Percentiles rank a stretch among this genome's conserved stretches.
These are phyloP conservation scores for Metarhizium guizhouense DNA, from an alignment of 2,329 filamentous ascomycete species.

Conservation along the genomic window DNA sequence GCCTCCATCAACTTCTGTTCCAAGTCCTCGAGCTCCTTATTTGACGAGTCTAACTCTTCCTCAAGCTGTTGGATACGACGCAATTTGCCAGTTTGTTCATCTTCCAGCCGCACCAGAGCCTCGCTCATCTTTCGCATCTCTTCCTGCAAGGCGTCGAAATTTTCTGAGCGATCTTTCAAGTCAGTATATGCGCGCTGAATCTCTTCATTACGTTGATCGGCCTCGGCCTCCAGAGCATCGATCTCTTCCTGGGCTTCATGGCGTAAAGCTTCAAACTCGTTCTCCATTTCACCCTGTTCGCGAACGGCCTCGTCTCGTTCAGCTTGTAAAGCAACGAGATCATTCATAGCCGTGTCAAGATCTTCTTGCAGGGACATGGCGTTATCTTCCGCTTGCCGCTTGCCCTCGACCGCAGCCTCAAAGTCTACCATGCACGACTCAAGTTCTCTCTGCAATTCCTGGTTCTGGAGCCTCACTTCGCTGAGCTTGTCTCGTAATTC, in stretches of 20 bases:
- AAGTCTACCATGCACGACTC: conserved; percentile 74
- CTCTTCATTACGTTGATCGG: conserved; percentile 64
- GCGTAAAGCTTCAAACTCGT: conserved; percentile 50
- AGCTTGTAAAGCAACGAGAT: conserved; percentile 67
- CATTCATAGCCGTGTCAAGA: conserved; percentile 68
- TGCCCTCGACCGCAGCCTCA: conserved; percentile 58
- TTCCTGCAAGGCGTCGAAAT: conserved; percentile 81
- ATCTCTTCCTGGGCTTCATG: conserved; percentile 59
- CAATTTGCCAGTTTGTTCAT: conserved; percentile 74
- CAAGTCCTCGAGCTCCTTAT: conserved; percentile 76
- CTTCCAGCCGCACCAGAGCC: conserved; percentile 75
- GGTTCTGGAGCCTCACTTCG: conserved; percentile 77
- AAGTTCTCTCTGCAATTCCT: conserved; percentile 76
- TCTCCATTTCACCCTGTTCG: conserved; percentile 49
- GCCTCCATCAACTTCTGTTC: conserved; percentile 78
- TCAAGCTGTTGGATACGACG: conserved; percentile 76
- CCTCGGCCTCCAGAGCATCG: conserved; percentile 58
- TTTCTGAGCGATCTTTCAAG: conserved; percentile 69
- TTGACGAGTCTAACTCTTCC: conserved; percentile 71
- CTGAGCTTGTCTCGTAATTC: conserved; percentile 81
- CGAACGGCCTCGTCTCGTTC: conserved; percentile 82
- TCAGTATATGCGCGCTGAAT: conserved; percentile 62
- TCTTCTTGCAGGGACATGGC: conserved; percentile 66
- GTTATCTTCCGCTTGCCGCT: conserved; percentile 49
- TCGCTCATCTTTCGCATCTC: conserved; percentile 93